Evolutionary conservation across 2,329 filamentous ascomycete species (phyloP).

Genomic region (Diaporthe capsici): DNA sequence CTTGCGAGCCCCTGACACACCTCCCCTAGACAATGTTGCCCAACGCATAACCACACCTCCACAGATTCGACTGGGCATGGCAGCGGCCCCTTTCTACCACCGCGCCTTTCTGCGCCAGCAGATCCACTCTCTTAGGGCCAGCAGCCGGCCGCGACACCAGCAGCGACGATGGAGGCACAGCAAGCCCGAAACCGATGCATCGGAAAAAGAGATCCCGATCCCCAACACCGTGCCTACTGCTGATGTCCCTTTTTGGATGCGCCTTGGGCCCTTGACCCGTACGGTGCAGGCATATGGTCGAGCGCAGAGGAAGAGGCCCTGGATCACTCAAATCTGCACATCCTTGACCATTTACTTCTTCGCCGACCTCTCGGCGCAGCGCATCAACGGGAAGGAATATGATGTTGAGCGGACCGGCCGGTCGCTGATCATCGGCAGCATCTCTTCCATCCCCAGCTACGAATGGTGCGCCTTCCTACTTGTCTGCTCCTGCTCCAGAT

Average conservation of each 20-base stretch:
- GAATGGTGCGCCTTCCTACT: constrained; percentile 73
- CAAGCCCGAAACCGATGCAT: constrained; percentile 41
- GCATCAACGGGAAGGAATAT: constrained; percentile 74
- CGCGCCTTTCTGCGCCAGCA: constrained; percentile 49
- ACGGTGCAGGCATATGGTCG: constrained; percentile 74
- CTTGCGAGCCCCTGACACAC: not conserved
- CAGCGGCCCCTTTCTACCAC: constrained; percentile 44
- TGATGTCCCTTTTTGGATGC: constrained; percentile 66
- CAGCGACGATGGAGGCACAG: constrained; percentile 49
- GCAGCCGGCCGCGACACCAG: constrained; percentile 43
- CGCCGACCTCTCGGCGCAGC: constrained; percentile 84
- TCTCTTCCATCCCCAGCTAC: constrained; percentile 83
- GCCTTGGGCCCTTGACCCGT: constrained; percentile 69
- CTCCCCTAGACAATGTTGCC: not conserved
- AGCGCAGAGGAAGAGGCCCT: constrained; percentile 79
- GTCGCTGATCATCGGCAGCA: constrained; percentile 80
- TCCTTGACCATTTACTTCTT: constrained; percentile 84
- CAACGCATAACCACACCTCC: not conserved
- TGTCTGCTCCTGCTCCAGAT: too few relatives aligned
- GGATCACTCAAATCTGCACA: constrained; percentile 83
- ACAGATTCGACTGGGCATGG: constrained; percentile 40
- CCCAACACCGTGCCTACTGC: constrained; percentile 55
- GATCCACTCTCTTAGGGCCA: constrained; percentile 44
- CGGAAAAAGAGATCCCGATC: constrained; percentile 54
- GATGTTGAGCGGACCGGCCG: constrained; percentile 78